Base-by-base conservation (phyloP, 768 basidiomycete species). In the Collybia sordida region DNA sequence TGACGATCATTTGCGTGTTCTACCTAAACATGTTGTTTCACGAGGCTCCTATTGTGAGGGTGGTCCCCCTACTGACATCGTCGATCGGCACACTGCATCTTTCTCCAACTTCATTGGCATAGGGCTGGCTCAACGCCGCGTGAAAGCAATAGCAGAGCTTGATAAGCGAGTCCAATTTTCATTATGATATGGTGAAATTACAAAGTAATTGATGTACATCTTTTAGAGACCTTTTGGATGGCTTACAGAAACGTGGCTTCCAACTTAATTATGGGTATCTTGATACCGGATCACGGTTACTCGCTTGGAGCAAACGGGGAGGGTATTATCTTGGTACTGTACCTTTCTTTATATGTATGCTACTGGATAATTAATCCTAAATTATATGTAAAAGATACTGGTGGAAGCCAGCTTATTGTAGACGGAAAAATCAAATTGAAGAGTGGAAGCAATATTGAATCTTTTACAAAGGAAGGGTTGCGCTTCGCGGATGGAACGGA, bases 371-470 rank as follows among this genome's bases (percentile, higher is more conserved):
- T 4, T 22, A 18, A 35, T 12, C 36, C 42, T 25, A 17, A 18
- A 14, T 54, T 3, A 27, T 2, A 12, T 17, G 6, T 14, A 11
- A 8, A 31, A 81, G 80, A 82, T 51, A 73, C 76, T 34, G 82
- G 82, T 17, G 77, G 77, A 2, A 77, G 76, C 51, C 72, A 81
- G 60, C 64, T 80, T 48, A 79, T 86, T 52, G 72, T 74, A 23
- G 80, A 84, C 49, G 82, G 84, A 15, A 80, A 83, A 60, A 85
- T 87, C 70, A 83, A 84, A 62, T 63, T 87, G 50, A 86, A 85
- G 67, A 80, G 74, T 61, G 80, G 81, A 36, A 63, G 68, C 31
- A 61, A 62, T 24, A 72, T 85, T 50, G 62, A 69, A 46, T 60
- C 60, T 14, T 78, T 81, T 58, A 74, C 68, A 7, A 53, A 69